A percentile compares a stretch with the other conserved stretches of the same genome.
Conservation (phyloP, 306 rosid genomes). For the Casuarina equisetifolia region DNA sequence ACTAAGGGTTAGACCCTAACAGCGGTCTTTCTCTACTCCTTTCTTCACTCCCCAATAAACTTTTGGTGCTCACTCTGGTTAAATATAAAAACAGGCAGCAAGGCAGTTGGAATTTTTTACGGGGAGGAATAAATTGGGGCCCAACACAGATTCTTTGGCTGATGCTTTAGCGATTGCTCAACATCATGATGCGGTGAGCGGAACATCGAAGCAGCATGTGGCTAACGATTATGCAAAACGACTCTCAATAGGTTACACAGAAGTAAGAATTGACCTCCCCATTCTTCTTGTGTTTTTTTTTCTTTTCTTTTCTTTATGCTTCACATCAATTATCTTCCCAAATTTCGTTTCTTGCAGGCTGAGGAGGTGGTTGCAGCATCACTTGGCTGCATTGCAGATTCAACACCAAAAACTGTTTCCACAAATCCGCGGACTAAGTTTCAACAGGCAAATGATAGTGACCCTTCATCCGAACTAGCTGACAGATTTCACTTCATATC, state of each 20-base stretch:
- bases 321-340: neutral
- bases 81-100: constrained; percentile 51
- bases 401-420: constrained; percentile 31
- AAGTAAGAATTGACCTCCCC: constrained; percentile 30
- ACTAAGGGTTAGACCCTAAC: neutral
- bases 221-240: constrained; percentile 85
- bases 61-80: neutral
- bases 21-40: neutral
- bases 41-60: neutral
- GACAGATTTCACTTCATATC: neutral
- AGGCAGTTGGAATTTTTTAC: constrained; percentile 73
- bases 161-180: constrained; percentile 89
- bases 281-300: neutral
- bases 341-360: constrained; percentile 32
- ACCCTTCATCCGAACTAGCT: constrained; percentile 9
- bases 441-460: constrained; percentile 41
- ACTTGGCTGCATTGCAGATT: constrained; percentile 42
- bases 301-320: constrained; percentile 2
- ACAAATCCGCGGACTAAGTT: constrained; percentile 37
- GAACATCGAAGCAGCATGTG: constrained; percentile 78
- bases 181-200: constrained; percentile 87
- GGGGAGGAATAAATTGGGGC: constrained; percentile 60
- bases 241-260: constrained; percentile 46
- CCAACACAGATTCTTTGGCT: constrained; percentile 67
- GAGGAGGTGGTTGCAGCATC: constrained; percentile 49